Conservation (phyloP, 2,329 filamentous ascomycete species). For the Coccinonectria pachysandricola region DNA sequence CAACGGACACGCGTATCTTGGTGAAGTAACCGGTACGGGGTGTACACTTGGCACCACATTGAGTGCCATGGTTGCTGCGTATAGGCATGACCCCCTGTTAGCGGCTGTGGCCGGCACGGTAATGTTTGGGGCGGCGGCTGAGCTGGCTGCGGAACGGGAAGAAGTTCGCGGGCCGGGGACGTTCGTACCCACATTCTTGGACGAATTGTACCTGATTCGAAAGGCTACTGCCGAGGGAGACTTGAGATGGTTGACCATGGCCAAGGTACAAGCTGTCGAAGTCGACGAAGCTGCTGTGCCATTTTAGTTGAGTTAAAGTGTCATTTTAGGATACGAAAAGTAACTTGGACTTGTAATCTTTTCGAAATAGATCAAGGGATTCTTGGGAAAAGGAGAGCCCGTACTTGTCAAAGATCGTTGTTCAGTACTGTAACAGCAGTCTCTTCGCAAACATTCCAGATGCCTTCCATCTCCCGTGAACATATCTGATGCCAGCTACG, state of each 20-base stretch:
- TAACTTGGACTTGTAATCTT: too few species aligned
- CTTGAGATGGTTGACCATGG: conserved; percentile 39
- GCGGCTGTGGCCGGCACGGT: conserved; percentile 64
- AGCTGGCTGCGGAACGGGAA: conserved; percentile 51
- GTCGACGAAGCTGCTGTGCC: conserved; percentile 13
- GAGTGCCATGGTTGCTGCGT: conserved; percentile 61
- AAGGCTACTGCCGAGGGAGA: conserved; percentile 38
- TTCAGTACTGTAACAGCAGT: too few species aligned
- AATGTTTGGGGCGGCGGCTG: conserved; percentile 66
- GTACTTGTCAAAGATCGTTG: too few species aligned
- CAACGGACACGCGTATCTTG: conserved; percentile 68
- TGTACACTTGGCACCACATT: conserved; percentile 78
- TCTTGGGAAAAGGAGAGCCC: too few species aligned
- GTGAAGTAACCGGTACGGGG: conserved; percentile 66
- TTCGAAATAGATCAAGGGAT: too few species aligned
- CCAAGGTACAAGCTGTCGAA: conserved; percentile 35
- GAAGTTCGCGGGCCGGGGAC: conserved; percentile 72
- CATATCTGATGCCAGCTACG: too few species aligned
- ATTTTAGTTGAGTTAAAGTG: too few species aligned
- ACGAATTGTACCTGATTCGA: conserved; percentile 49
- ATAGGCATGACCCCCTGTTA: conserved; percentile 52
- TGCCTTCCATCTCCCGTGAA: too few species aligned
- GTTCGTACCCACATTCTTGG: conserved; percentile 78
- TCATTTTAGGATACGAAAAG: too few species aligned
- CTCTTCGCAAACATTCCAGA: too few species aligned